Percentiles rank a stretch among this genome's conserved stretches.
phyloP scores from a whole-genome alignment of 768 basidiomycete genomes.

The Wakefieldia striispora region DNA sequence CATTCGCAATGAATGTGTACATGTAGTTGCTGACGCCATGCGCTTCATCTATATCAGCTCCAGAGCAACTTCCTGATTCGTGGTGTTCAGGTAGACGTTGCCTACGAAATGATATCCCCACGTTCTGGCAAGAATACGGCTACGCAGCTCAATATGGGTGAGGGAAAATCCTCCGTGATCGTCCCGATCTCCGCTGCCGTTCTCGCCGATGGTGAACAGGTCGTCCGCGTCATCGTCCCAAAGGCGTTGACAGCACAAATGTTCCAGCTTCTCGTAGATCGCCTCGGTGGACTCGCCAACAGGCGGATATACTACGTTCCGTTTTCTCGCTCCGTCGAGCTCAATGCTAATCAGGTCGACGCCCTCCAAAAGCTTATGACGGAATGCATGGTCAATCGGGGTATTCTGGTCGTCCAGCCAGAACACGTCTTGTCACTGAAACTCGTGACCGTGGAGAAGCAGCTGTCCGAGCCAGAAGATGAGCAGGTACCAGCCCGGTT shows the following conservation, averaged over 20 bases:
- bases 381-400: constrained; percentile 36
- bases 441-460: constrained; percentile 33
- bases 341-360: constrained; percentile 20
- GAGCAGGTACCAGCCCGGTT: constrained; percentile 14
- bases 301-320: constrained; percentile 34
- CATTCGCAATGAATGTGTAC: not conserved
- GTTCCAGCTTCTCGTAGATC: constrained; percentile 32
- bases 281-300: constrained; percentile 32
- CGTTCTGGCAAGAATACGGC: constrained; percentile 31
- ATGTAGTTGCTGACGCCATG: not conserved
- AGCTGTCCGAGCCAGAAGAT: constrained; percentile 12
- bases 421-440: constrained; percentile 51
- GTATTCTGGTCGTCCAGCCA: constrained; percentile 46
- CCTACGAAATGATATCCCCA: constrained; percentile 33
- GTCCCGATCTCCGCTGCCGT: constrained; percentile 27
- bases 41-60: constrained; percentile 23
- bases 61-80: constrained; percentile 28
- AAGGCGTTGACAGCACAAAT: constrained; percentile 33
- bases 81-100: constrained; percentile 26
- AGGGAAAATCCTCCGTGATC: constrained; percentile 48
- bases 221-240: constrained; percentile 34
- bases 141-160: constrained; percentile 55
- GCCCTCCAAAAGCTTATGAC: constrained; percentile 5
- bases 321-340: constrained; percentile 26
- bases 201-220: constrained; percentile 26